These are phyloP conservation scores for Lentinus tigrinus DNA, from an alignment of 768 basidiomycete genomes.

Conservation along the genomic window DNA sequence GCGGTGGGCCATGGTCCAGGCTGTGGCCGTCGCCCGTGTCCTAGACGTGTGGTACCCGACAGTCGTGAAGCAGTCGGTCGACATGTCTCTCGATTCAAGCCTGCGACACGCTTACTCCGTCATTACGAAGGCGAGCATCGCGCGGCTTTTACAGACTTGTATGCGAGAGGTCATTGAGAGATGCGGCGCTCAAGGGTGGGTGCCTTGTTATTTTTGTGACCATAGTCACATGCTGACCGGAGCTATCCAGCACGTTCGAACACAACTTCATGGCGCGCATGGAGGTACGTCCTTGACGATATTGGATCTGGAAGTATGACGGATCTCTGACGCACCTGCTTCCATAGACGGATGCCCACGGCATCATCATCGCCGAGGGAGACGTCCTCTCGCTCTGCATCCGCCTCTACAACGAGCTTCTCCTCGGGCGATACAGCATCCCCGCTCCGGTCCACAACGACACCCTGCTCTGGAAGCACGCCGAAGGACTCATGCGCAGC, in stretches of 20 bases:
- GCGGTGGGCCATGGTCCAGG: background rate
- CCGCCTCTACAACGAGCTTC: constrained; percentile 19
- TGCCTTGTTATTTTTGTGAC: no score
- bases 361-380: constrained; percentile 22
- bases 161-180: constrained; percentile 2
- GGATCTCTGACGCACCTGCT: no score
- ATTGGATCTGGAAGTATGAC: background rate
- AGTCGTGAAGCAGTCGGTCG: background rate
- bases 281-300: constrained; percentile 2
- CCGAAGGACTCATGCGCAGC: constrained; percentile 31
- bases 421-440: constrained; percentile 34
- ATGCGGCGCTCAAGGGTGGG: constrained; percentile 6
- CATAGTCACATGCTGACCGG: no score
- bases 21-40: background rate
- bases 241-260: background rate
- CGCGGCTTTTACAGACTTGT: background rate
- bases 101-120: background rate
- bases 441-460: constrained; percentile 42
- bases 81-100: background rate
- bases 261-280: constrained; percentile 11
- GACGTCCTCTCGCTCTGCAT: constrained; percentile 25
- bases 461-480: constrained; percentile 50
- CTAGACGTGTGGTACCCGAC: background rate
- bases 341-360: constrained; percentile 10
- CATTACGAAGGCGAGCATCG: constrained; percentile 5